Base-by-base conservation (phyloP, 2,329 filamentous ascomycete species). In the Penicillium palitans region DNA sequence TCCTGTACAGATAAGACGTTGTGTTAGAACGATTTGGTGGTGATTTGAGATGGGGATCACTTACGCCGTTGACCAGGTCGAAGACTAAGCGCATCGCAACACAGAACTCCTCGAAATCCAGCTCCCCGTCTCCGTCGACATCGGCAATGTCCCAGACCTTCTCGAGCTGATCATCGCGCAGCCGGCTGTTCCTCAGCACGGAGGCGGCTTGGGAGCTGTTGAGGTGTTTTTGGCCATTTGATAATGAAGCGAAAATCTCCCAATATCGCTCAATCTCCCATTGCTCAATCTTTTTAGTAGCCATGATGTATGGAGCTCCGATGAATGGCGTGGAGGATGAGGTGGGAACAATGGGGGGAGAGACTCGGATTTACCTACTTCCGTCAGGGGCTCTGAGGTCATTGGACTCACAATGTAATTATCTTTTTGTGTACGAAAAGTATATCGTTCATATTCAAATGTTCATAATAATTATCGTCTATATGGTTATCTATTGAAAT, bases 71-170 rank as follows among this genome's bases (percentile, higher is more conserved):
- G 68, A 99, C 87, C 65, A 98, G 81, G 75, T 99, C 95, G 76
- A 98, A 99, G 70, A 98, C 97, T 71, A 99, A 81, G 71, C 95
- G 87, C 95, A 99, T 99, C 40, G 93, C 95, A 58, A 99, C 95
- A 76, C 95, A 99, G 76, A 99, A 99, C 82, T 99, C 95, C 79
- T 99, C 95, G 80, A 99, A 99, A 78, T 99, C 95, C 55, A 99
- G 83, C 77, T 96, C 96, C 63, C 95, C 95, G 80, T 99, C 95
- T 68, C 93, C 93, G 78, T 99, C 95, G 61, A 99, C 91, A 74
- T 99, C 95, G 58, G 95, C 91, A 62, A 99, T 83, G 72, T 99
- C 95, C 95, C 95, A 99, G 62, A 99, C 91, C 68, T 88, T 86
- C 79, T 98, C 95, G n/a, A 99, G 87, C 79, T 99, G 93, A 71